These are phyloP conservation scores for Mortierella polycephala DNA, from an alignment of 371 early-diverging fungal genomes.

Conservation along the genomic window DNA sequence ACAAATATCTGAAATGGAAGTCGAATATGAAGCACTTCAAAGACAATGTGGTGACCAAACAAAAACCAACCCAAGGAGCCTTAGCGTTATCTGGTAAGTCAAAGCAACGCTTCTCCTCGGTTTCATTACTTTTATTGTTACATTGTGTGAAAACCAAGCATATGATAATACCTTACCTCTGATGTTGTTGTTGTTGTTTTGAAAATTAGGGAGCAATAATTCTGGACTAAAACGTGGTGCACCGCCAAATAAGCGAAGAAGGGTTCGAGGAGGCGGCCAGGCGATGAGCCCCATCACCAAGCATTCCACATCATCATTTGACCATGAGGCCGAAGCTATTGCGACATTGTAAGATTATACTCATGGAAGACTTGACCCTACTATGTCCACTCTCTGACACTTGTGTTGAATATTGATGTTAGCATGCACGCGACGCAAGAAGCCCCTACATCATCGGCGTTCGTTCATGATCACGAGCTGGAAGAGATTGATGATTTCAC, in stretches of 20 bases:
- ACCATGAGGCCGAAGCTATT: constrained; percentile 61
- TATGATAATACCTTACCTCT: no score
- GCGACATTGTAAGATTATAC: constrained; percentile 55
- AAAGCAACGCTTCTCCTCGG: constrained; percentile 3
- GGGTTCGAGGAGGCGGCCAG: constrained; percentile 78
- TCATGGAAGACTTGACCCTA: background rate
- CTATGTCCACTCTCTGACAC: background rate
- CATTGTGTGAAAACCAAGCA: no score
- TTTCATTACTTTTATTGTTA: no score
- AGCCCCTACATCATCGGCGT: constrained; percentile 5
- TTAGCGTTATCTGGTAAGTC: constrained; percentile 5
- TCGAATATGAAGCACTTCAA: constrained; percentile 59
- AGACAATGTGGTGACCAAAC: constrained; percentile 28
- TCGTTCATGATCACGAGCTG: constrained; percentile 23
- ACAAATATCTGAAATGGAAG: constrained; percentile 77
- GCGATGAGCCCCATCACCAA: constrained; percentile 53
- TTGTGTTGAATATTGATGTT: background rate
- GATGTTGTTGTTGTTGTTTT: background rate
- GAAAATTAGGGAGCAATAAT: constrained; percentile 8
- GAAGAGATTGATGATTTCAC: constrained; percentile 53
- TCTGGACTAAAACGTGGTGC: constrained; percentile 14
- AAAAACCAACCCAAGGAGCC: background rate
- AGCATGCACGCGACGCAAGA: constrained; percentile 35
- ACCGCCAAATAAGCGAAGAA: constrained; percentile 81
- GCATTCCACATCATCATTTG: constrained; percentile 45